A percentile compares a stretch with the other conserved stretches of the same genome.
phyloP scores from a whole-genome alignment of 2,329 filamentous ascomycete genomes.

The Capronia americana region DNA sequence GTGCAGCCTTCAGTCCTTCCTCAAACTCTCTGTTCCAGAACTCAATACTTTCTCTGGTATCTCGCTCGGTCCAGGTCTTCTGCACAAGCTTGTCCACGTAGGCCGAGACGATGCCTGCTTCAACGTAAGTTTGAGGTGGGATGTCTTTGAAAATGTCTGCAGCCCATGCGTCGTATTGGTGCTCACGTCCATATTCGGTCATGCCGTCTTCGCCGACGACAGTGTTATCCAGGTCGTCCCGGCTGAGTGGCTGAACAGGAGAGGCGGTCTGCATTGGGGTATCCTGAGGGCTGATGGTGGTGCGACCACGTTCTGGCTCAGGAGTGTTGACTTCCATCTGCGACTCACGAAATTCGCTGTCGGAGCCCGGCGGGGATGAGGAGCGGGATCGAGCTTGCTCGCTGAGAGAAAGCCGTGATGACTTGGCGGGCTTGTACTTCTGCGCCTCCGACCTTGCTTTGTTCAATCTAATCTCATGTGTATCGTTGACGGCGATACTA shows the following conservation, averaged over 20 bases:
- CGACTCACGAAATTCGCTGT: conserved; percentile 23
- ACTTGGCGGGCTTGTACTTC: conserved; percentile 35
- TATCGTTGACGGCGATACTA: conserved; percentile 25
- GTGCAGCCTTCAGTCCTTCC: conserved; percentile 28
- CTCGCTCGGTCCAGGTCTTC: conserved; percentile 35
- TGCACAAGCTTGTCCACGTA: conserved; percentile 33
- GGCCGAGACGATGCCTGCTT: conserved; percentile 27
- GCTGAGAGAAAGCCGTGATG: conserved; percentile 33
- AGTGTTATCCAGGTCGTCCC: conserved; percentile 32
- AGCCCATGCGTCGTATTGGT: conserved; percentile 35
- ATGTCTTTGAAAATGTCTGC: conserved; percentile 16
- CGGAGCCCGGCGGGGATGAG: conserved; percentile 28
- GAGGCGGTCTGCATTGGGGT: not conserved
- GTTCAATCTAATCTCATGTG: conserved; percentile 29
- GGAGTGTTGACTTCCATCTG: conserved; percentile 19
- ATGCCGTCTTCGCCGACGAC: conserved; percentile 31
- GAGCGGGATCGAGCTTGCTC: conserved; percentile 34
- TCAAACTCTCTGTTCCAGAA: conserved; percentile 35
- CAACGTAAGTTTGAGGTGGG: conserved; percentile 31
- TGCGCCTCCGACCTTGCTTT: conserved; percentile 37
- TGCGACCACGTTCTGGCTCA: not conserved
- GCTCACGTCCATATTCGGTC: conserved; percentile 34
- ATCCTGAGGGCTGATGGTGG: not conserved
- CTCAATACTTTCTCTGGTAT: conserved; percentile 26
- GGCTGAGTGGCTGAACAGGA: not conserved